A percentile compares a stretch with the other conserved stretches of the same genome.
Evolutionary conservation across 2,329 filamentous ascomycete genomes (phyloP).

Genomic region (Elsinoe batatas): DNA sequence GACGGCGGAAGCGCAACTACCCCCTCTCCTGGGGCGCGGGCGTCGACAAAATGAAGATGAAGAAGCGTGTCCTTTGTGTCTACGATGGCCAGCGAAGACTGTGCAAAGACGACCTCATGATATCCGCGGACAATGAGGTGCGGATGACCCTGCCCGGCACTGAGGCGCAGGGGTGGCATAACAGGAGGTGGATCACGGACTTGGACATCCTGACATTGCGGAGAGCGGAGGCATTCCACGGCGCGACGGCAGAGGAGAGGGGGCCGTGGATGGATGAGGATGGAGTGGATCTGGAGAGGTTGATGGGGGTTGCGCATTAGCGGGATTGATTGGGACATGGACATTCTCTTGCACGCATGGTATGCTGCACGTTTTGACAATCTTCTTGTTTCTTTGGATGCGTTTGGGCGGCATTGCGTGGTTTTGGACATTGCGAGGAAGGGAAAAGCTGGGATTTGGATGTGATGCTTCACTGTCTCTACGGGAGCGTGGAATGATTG

Average conservation of each 20-base stretch:
- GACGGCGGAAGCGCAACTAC: slow-evolving; percentile 88
- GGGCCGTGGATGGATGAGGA: slow-evolving; percentile 73
- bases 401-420: slow-evolving; percentile 2
- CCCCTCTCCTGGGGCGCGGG: slow-evolving; percentile 89
- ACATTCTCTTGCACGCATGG: not conserved
- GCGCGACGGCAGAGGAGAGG: slow-evolving; percentile 75
- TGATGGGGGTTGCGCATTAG: slow-evolving; percentile 34
- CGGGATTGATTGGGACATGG: not conserved
- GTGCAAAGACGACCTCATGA: slow-evolving; percentile 99
- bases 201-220: slow-evolving; percentile 84
- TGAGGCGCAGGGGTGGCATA: slow-evolving; percentile 47
- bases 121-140: slow-evolving; percentile 88
- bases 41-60: slow-evolving; percentile 92
- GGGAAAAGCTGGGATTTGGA: not conserved
- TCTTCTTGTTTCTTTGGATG: not conserved
- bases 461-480: not conserved
- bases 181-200: slow-evolving; percentile 75
- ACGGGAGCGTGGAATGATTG: not conserved
- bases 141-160: slow-evolving; percentile 60
- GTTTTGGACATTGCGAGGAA: not conserved
- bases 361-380: not conserved
- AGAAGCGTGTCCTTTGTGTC: slow-evolving; percentile 88
- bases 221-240: slow-evolving; percentile 73
- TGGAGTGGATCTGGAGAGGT: slow-evolving; percentile 51
- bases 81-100: slow-evolving; percentile 81